Base-by-base conservation (phyloP, 495 filamentous ascomycete genomes). In the Penicillium cinerascens region DNA sequence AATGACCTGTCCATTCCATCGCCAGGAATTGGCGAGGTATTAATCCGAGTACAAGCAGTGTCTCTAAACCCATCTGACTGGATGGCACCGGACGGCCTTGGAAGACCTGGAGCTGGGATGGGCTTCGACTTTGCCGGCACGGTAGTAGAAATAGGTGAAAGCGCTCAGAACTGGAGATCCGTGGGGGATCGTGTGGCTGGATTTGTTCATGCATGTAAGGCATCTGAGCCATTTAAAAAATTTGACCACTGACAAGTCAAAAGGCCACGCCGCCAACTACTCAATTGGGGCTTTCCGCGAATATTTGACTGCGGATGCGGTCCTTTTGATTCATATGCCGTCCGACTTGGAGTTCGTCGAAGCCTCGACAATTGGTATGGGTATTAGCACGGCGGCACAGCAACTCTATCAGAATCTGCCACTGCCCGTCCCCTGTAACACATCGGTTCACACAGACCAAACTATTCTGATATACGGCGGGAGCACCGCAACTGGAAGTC, bases 1-100 rank as follows among this genome's bases (percentile, higher is more conserved):
- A 26, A 48, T 8, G 15, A 40, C 13, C 37, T 54, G 29, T 21
- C 51, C 1, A 54, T 49, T 43, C 39, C 51, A 26, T 49, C 51
- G 4, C 51, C 51, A 6, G 44, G 38, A 10, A 1, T 22, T 6
- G 27, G 20, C 16, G 37, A 55, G 17, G 21, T 49, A 0, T n/a
- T 55, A 3, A 13, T 55, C 8, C 1, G 36, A 26, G 20, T 11
- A 15, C 41, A 26, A n/a, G 52, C 52, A 16, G 47, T 55, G 11
- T 46, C 39, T 3, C 33, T 55, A 17, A 55, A 49, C n/a, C 40
- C 46, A 0, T 43, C 46, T 0, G 41, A 55, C 22, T 48, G 33
- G 40, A 48, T 49, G 35, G 40, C 41, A 1, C 41, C 41, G 1
- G 46, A 55, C 23, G 6, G 5, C 1, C 39, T 42, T 1, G 41